Base-by-base conservation (phyloP, 2,329 filamentous ascomycete genomes). In the Epichloe uncinata region DNA sequence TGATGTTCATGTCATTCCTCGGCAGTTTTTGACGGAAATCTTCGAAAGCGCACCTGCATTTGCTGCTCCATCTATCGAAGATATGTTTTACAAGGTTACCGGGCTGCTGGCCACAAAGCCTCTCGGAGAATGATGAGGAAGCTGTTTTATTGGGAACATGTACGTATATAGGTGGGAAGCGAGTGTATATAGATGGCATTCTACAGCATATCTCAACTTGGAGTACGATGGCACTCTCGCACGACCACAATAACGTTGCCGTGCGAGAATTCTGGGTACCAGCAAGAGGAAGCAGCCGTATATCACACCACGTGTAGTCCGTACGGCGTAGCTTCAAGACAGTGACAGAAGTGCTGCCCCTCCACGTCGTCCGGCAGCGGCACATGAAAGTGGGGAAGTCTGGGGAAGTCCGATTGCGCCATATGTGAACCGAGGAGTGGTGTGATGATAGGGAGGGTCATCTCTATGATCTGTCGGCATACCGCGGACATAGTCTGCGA, bases 11-110 rank as follows among this genome's bases (percentile, higher is more conserved):
- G 78, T 88, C 16, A 77, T 89, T 16, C 72, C 81, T 41, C 78
- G 82, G 45, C 82, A 89, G 60, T 77, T 79, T 55, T 68, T 90
- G 49, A 74, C 83, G 5, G 74, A 80, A 47, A 76, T 90, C 37
- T 88, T 90, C 55, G 82, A 88, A 54, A 72, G 75, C 13, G 79
- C 79, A 2, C 80, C 82, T 2, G 77, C 81, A 3, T 85, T 84
- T 60, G 81, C 83, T 0, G 75, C 84, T 59, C 81, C 83, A 20
- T 79, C 84, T 11, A 77, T 90, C 20, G 80, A 84, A 63, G 85
- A 88, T 54, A 76, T 87, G 69, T 89, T 90, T 61, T 81, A 84
- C 63, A 79, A 81, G 63, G 81, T 91, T 38, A 77, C 84, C 12
- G 77, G 60, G 43, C 58, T 69, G 8, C 80, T 85, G 61, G 75